phyloP scores from a whole-genome alignment of 164 flowering plant species.

The Houttuynia cordata region DNA sequence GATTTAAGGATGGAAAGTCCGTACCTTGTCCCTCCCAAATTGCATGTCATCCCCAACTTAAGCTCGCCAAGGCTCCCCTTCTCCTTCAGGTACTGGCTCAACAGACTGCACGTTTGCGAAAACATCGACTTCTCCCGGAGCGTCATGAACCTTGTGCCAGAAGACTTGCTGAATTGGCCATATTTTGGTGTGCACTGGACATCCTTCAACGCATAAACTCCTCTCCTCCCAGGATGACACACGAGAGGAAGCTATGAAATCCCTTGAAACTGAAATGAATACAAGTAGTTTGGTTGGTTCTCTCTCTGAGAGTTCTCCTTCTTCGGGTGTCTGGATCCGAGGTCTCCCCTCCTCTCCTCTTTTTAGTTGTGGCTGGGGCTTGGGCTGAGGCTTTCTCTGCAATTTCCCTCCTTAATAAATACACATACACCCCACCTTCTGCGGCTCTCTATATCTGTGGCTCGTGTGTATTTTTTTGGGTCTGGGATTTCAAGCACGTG shows the following conservation, averaged over 20 bases:
- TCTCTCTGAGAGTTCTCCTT: not conserved
- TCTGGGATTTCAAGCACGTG: slow-evolving; percentile 5
- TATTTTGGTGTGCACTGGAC: slow-evolving; percentile 12
- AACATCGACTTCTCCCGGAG: slow-evolving; percentile 33
- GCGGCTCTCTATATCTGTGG: too few species aligned
- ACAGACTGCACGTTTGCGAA: slow-evolving; percentile 43
- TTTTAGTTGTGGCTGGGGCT: not conserved
- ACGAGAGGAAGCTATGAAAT: too few species aligned
- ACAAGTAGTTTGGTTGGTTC: too few species aligned
- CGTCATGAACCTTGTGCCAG: slow-evolving; percentile 15
- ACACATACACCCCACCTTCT: too few species aligned
- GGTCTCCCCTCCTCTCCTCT: not conserved
- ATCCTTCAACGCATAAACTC: slow-evolving; percentile 10
- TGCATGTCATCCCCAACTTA: slow-evolving; percentile 27
- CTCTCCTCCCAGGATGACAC: too few species aligned
- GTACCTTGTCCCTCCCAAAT: slow-evolving; percentile 8
- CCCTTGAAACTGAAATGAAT: too few species aligned
- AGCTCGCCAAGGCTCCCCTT: slow-evolving; percentile 46
- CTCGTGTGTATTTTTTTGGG: not conserved
- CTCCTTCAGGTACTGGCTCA: slow-evolving; percentile 67
- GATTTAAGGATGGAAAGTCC: not conserved
- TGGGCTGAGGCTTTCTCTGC: not conserved
- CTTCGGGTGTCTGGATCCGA: not conserved
- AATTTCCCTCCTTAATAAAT: too few species aligned
- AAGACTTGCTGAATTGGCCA: slow-evolving; percentile 16